phyloP scores from a whole-genome alignment of 2,329 filamentous ascomycete species.

The Ophiognomonia clavigignenti-juglandacearum region DNA sequence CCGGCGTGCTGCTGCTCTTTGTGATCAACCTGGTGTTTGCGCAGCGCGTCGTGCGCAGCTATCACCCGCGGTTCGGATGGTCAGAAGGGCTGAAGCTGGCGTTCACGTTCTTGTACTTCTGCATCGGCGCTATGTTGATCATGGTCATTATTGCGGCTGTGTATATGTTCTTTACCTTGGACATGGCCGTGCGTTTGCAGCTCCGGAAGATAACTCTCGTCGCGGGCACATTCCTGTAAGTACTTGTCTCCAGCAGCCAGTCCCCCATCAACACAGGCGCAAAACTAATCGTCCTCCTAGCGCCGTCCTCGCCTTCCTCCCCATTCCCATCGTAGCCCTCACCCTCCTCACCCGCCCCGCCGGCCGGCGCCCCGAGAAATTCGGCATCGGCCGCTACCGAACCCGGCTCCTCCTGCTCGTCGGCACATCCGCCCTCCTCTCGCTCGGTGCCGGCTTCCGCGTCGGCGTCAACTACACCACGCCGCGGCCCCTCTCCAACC shows the following conservation, averaged over 20 bases:
- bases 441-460: slow-evolving; percentile 66
- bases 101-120: slow-evolving; percentile 55
- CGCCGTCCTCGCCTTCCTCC: slow-evolving; percentile 61
- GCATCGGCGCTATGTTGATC: slow-evolving; percentile 55
- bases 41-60: slow-evolving; percentile 69
- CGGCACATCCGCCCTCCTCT: slow-evolving; percentile 53
- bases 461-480: slow-evolving; percentile 52
- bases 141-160: slow-evolving; percentile 63
- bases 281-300: background rate
- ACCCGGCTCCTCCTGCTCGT: slow-evolving; percentile 64
- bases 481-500: slow-evolving; percentile 39
- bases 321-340: slow-evolving; percentile 53
- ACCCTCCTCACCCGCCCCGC: slow-evolving; percentile 31
- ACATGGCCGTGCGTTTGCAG: slow-evolving; percentile 39
- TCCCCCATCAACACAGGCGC: slow-evolving; percentile 35
- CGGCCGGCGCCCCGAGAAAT: slow-evolving; percentile 43
- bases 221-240: slow-evolving; percentile 55
- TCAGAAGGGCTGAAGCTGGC: slow-evolving; percentile 40
- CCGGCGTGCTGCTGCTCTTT: slow-evolving; percentile 71
- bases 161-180: slow-evolving; percentile 62
- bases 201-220: slow-evolving; percentile 63
- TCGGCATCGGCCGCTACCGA: slow-evolving; percentile 62
- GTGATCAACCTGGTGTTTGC: slow-evolving; percentile 73
- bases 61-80: slow-evolving; percentile 70
- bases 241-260: slow-evolving; percentile 58